These are phyloP conservation scores for Suillus brevipes DNA, from an alignment of 768 basidiomycete species.

Conservation along the genomic window DNA sequence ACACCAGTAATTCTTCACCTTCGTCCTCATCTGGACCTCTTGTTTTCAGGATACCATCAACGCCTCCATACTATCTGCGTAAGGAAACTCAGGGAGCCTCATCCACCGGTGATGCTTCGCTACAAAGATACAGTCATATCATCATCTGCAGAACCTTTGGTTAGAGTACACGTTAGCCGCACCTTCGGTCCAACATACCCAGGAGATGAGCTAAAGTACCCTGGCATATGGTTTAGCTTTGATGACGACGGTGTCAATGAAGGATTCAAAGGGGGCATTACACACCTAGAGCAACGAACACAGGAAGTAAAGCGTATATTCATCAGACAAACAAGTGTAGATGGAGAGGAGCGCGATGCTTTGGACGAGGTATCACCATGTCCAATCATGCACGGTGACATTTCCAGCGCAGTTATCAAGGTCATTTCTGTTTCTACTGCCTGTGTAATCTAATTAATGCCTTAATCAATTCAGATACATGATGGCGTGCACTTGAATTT, in stretches of 20 bases:
- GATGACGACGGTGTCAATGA: constrained; percentile 70
- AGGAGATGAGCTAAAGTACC: constrained; percentile 74
- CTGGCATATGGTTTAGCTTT: constrained; percentile 83
- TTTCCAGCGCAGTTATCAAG: constrained; percentile 67
- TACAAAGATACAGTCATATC: constrained; percentile 69
- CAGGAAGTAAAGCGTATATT: constrained; percentile 79
- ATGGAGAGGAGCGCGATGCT: constrained; percentile 59
- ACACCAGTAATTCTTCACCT: constrained; percentile 79
- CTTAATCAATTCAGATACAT: constrained; percentile 50
- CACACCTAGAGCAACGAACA: constrained; percentile 57
- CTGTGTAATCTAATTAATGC: neutral
- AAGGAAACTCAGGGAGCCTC: constrained; percentile 62
- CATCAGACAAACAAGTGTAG: constrained; percentile 65
- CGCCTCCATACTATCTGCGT: constrained; percentile 78
- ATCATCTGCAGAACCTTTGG: constrained; percentile 58
- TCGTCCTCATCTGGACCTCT: constrained; percentile 79
- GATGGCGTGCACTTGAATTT: constrained; percentile 73
- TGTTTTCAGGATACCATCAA: constrained; percentile 79
- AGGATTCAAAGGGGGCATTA: constrained; percentile 44
- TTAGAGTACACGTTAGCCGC: constrained; percentile 64
- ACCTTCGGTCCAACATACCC: constrained; percentile 85
- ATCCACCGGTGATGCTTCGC: constrained; percentile 65
- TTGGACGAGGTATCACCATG: constrained; percentile 71
- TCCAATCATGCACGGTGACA: constrained; percentile 68
- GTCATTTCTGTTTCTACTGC: constrained; percentile 32